A percentile compares a stretch with the other conserved stretches of the same genome.
These are phyloP conservation scores for Huntiella omanensis DNA, from an alignment of 2,329 filamentous ascomycete species.

Conservation along the genomic window DNA sequence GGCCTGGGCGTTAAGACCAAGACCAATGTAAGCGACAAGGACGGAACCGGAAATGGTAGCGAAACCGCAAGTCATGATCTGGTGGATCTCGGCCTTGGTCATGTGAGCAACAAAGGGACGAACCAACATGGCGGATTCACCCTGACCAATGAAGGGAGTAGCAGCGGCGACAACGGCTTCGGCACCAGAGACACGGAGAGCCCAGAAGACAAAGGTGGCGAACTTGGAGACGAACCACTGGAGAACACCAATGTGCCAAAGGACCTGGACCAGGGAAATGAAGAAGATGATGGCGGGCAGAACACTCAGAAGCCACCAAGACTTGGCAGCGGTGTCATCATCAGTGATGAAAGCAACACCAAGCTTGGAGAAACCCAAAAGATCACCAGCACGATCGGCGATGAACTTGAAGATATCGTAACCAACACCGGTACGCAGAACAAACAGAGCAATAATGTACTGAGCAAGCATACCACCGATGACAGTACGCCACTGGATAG, in stretches of 20 bases:
- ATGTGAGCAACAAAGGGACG: conserved; percentile 70
- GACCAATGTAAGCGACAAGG: conserved; percentile 64
- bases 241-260: conserved; percentile 63
- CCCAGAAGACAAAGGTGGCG: conserved; percentile 82
- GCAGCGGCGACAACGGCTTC: conserved; percentile 89
- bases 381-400: conserved; percentile 49
- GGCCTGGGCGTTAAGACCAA: conserved; percentile 70
- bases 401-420: conserved; percentile 89
- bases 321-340: conserved; percentile 24
- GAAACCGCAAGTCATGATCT: conserved; percentile 83
- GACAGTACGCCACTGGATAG: conserved; percentile 57
- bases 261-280: conserved; percentile 72
- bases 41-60: conserved; percentile 83
- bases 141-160: conserved; percentile 85
- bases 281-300: conserved; percentile 95
- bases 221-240: conserved; percentile 86
- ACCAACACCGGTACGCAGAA: conserved; percentile 60
- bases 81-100: conserved; percentile 74
- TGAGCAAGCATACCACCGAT: conserved; percentile 78
- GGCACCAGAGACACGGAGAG: conserved; percentile 67
- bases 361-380: conserved; percentile 57
- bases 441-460: conserved; percentile 76
- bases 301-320: conserved; percentile 59
- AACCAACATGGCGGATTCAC: conserved; percentile 85
- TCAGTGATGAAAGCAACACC: conserved; percentile 51